These are phyloP conservation scores for Basidioascus undulatus DNA, from an alignment of 768 basidiomycete genomes.

Conservation along the genomic window DNA sequence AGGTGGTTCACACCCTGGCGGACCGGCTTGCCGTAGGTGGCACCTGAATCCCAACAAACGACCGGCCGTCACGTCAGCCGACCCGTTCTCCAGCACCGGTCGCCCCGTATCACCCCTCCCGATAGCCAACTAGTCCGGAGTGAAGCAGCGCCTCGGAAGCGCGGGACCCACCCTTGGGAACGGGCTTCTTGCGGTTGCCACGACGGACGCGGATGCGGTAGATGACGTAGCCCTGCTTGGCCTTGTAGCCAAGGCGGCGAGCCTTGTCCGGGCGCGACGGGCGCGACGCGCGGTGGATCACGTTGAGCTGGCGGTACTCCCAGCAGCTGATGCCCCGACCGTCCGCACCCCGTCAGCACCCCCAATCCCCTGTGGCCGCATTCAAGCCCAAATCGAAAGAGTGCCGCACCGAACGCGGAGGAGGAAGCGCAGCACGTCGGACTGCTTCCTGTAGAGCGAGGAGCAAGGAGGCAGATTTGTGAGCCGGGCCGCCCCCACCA, in stretches of 20 bases:
- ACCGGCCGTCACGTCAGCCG: too few relatives aligned
- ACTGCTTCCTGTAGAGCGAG: constrained; percentile 74
- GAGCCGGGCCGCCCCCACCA: constrained; percentile 18
- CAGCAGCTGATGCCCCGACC: background rate
- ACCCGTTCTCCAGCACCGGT: too few relatives aligned
- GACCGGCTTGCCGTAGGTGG: constrained; percentile 96
- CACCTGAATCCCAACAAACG: too few relatives aligned
- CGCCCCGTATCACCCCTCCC: background rate
- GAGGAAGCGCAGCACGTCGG: constrained; percentile 89
- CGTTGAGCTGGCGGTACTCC: constrained; percentile 59
- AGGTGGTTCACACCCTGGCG: constrained; percentile 98
- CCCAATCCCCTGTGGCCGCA: background rate
- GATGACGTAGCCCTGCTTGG: constrained; percentile 97
- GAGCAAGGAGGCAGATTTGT: background rate
- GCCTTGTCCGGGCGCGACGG: constrained; percentile 99
- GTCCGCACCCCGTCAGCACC: background rate
- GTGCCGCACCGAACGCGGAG: constrained; percentile 66
- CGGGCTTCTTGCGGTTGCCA: constrained; percentile 97
- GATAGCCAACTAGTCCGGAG: background rate
- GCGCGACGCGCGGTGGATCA: constrained; percentile 92
- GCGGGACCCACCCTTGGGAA: constrained; percentile 54
- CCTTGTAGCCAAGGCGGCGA: constrained; percentile 94
- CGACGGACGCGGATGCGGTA: constrained; percentile 93
- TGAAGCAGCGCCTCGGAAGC: background rate
- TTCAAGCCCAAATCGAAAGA: background rate